Percentiles rank a stretch among this genome's conserved stretches.
Evolutionary conservation across 139 green algal genomes (phyloP).

Genomic region (Micromonas commoda): DNA sequence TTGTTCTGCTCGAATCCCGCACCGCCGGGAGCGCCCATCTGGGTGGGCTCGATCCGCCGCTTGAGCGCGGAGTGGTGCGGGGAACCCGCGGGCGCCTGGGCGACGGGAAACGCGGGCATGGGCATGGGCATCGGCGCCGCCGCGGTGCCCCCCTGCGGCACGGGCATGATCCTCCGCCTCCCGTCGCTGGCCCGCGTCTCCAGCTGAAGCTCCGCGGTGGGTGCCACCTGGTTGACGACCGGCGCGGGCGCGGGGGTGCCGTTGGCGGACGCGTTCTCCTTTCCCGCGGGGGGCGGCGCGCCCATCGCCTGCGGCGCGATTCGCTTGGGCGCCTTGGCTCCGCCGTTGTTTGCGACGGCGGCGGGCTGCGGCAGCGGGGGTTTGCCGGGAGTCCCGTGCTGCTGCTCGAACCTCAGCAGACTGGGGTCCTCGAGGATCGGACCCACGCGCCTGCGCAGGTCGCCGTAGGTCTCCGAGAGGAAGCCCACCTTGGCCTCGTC

Average conservation of each 20-base stretch:
- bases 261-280: slow-evolving; percentile 7
- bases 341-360: slow-evolving; percentile 5
- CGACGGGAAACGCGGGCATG: too few species aligned
- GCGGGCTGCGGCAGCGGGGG: too few species aligned
- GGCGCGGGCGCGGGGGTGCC: neutral
- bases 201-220: neutral
- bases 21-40: too few species aligned
- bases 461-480: slow-evolving; percentile 54
- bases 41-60: too few species aligned
- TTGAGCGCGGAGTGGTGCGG: too few species aligned
- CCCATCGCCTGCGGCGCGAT: neutral
- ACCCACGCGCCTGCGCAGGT: slow-evolving; percentile 15
- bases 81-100: too few species aligned
- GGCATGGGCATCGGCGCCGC: too few species aligned
- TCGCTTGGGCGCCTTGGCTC: neutral
- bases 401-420: slow-evolving; percentile 28
- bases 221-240: neutral
- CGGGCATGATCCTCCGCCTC: slow-evolving; percentile 16
- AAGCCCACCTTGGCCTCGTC: slow-evolving; percentile 45
- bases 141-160: neutral
- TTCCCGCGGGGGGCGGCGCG: neutral
- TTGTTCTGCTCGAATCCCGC: too few species aligned
- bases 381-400: slow-evolving; percentile 5
- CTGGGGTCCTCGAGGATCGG: slow-evolving; percentile 21
- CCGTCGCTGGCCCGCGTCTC: slow-evolving; percentile 6